Percentiles rank a stretch among this genome's conserved stretches.
Evolutionary conservation across 306 rosid genomes (phyloP).

Genomic region (Sicyos edulis): DNA sequence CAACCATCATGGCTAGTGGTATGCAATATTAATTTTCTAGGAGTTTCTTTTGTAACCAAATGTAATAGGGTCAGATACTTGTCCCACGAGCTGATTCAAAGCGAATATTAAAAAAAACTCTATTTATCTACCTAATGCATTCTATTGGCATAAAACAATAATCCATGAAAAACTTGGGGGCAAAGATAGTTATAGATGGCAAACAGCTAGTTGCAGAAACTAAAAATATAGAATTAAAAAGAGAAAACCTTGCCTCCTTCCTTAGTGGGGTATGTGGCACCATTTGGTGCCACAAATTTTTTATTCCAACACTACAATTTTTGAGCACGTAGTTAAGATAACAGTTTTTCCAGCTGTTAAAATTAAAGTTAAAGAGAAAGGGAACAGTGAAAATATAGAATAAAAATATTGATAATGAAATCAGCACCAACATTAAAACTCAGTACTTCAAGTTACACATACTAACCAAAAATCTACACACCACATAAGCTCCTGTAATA

Average conservation of each 20-base stretch:
- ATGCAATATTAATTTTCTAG: too few relatives aligned
- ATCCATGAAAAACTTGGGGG: background rate
- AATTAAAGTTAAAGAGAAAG: background rate
- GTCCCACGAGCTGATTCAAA: background rate
- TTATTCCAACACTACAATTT: too few relatives aligned
- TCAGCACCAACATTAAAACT: background rate
- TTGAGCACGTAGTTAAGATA: background rate
- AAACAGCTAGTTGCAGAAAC: background rate
- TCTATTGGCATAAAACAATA: background rate
- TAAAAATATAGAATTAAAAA: too few relatives aligned
- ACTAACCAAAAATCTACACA: background rate
- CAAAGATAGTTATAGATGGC: background rate
- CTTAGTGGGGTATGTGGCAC: too few relatives aligned
- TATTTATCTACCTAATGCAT: background rate
- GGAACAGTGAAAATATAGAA: background rate
- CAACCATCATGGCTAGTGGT: too few relatives aligned
- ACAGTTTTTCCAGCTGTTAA: background rate
- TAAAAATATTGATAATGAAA: background rate
- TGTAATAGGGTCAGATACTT: too few relatives aligned
- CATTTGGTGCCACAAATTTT: too few relatives aligned
- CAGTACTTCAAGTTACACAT: background rate
- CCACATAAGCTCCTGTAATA: conserved; percentile 1
- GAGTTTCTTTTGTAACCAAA: too few relatives aligned
- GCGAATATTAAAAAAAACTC: too few relatives aligned
- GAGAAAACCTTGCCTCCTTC: too few relatives aligned